Conservation (phyloP, 441 rosid species). For the Pelargonium citronellum region DNA sequence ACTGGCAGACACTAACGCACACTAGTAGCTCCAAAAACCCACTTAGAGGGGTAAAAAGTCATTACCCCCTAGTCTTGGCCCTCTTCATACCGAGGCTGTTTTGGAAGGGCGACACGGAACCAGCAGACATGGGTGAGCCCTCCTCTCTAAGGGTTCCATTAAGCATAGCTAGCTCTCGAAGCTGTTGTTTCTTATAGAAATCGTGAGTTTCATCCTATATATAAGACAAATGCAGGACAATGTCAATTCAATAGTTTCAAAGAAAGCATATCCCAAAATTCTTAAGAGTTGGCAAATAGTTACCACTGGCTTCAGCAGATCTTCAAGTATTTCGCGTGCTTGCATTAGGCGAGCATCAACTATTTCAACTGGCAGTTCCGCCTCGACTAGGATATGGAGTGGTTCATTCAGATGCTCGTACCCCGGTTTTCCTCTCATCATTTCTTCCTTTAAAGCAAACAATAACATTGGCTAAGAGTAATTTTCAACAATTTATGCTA, state of each 20-base stretch:
- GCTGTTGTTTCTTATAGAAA: constrained; percentile 92
- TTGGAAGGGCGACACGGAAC: constrained; percentile 84
- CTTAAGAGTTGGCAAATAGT: constrained; percentile 17
- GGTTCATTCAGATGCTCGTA: constrained; percentile 97
- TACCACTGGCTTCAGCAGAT: constrained; percentile 86
- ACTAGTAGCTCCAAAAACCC: constrained; percentile 30
- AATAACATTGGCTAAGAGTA: not conserved
- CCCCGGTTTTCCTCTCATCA: constrained; percentile 98
- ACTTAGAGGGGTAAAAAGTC: not conserved
- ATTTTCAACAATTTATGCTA: not conserved
- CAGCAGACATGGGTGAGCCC: constrained; percentile 82
- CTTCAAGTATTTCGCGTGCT: constrained; percentile 89
- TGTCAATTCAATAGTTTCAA: no score
- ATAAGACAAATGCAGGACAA: not conserved
- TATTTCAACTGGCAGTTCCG: constrained; percentile 86
- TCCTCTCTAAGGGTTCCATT: constrained; percentile 91
- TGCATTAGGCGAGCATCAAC: constrained; percentile 86
- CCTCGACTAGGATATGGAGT: constrained; percentile 90
- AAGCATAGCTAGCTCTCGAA: constrained; percentile 85
- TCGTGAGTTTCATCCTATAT: constrained; percentile 87
- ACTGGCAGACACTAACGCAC: constrained; percentile 21
- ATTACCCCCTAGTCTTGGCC: constrained; percentile 80
- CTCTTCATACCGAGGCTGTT: constrained; percentile 97
- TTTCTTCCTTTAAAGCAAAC: constrained; percentile 65
- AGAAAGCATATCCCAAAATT: no score